phyloP scores from a whole-genome alignment of 495 filamentous ascomycete genomes.

The Collariella sp. region DNA sequence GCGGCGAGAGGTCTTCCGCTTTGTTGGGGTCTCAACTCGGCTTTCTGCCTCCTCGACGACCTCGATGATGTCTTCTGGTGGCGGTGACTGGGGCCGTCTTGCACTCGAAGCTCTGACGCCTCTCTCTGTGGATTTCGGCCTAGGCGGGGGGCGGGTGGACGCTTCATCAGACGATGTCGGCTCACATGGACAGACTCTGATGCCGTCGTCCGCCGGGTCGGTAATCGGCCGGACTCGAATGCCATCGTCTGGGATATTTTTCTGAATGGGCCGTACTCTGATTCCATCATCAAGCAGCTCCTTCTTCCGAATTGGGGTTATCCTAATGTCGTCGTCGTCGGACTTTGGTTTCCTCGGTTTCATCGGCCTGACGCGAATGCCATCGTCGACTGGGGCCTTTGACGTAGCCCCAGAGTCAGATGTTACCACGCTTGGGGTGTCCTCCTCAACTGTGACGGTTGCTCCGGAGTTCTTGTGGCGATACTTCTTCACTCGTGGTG shows the following conservation, averaged over 20 bases:
- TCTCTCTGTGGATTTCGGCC: constrained; percentile 19
- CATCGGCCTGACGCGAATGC: constrained; percentile 28
- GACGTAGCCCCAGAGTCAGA: constrained; percentile 13
- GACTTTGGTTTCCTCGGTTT: constrained; percentile 17
- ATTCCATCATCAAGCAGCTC: constrained; percentile 25
- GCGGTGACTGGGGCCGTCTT: constrained; percentile 31
- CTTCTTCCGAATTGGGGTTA: constrained; percentile 22
- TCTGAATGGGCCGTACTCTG: constrained; percentile 13
- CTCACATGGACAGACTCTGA: constrained; percentile 25
- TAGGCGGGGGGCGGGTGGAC: constrained; percentile 23
- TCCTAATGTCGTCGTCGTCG: constrained; percentile 31
- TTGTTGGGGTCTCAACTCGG: constrained; percentile 22
- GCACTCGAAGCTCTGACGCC: constrained; percentile 14
- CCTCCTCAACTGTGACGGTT: constrained; percentile 26
- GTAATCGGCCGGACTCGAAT: constrained; percentile 29
- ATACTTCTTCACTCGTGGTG: constrained; percentile 17
- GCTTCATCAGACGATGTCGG: constrained; percentile 22
- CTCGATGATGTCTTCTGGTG: constrained; percentile 45
- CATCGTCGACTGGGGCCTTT: constrained; percentile 24
- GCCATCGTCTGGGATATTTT: constrained; percentile 12
- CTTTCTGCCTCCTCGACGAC: constrained; percentile 28
- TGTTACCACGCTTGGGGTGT: constrained; percentile 10
- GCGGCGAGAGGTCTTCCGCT: constrained; percentile 13
- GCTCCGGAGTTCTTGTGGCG: constrained; percentile 24
- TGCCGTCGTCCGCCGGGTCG: constrained; percentile 21